Conservation (phyloP, 164 flowering plant species). For the Litsea cubeba region DNA sequence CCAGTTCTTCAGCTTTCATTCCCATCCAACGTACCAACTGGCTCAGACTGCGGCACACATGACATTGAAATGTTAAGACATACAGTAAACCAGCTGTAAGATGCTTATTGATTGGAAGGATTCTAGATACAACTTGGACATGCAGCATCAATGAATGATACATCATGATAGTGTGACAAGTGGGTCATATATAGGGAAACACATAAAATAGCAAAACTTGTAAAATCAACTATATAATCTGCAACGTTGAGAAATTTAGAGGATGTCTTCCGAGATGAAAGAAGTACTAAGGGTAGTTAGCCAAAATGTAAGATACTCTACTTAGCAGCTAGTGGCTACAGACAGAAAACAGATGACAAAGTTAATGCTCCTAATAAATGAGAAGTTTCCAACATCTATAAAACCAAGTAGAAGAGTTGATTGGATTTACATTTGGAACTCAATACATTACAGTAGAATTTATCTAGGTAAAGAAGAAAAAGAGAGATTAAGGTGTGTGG, state of each 20-base stretch:
- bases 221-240: neutral
- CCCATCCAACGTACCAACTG: constrained; percentile 94
- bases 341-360: neutral
- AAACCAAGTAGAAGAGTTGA: neutral
- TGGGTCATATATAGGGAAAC: neutral
- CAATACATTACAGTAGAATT: neutral
- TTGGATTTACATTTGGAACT: neutral
- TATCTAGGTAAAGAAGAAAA: neutral
- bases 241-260: neutral
- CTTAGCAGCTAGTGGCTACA: neutral
- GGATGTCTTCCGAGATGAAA: neutral
- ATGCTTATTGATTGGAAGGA: neutral
- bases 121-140: neutral
- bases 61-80: neutral
- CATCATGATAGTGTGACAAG: neutral
- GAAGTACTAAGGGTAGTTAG: too few species aligned
- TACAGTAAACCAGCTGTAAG: neutral
- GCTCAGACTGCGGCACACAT: constrained; percentile 55
- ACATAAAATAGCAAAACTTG: neutral
- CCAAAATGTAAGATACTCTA: neutral
- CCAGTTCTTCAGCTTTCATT: constrained; percentile 86
- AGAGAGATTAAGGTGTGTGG: too few species aligned
- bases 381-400: neutral
- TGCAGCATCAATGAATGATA: neutral
- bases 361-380: neutral